Conservation (phyloP, 345 rosid species). For the Anastatica hierochuntica region DNA sequence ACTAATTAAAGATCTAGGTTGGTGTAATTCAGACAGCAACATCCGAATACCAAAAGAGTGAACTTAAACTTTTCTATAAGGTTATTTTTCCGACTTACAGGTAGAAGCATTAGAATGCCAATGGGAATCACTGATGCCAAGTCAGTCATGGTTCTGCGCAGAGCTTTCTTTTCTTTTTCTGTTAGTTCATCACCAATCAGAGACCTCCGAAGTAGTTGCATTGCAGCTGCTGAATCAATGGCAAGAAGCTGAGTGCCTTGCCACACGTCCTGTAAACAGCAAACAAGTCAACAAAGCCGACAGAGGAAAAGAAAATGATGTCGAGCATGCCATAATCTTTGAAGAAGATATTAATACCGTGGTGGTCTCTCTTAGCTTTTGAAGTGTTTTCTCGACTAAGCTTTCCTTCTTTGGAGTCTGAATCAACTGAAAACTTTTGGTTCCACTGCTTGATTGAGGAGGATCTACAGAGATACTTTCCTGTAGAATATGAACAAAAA, state of each 20-base stretch:
- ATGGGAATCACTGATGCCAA: slow-evolving; percentile 95
- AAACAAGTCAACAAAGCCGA: not conserved
- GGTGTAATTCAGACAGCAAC: not conserved
- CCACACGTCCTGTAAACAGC: slow-evolving; percentile 63
- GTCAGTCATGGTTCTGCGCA: slow-evolving; percentile 80
- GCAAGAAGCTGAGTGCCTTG: slow-evolving; percentile 99
- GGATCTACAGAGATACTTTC: slow-evolving; percentile 26
- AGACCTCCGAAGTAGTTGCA: slow-evolving; percentile 55
- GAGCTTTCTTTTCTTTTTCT: slow-evolving; percentile 69
- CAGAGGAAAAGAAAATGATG: slow-evolving; percentile 9
- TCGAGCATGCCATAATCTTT: not conserved
- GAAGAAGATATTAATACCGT: slow-evolving; percentile 46
- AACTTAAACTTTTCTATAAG: not conserved
- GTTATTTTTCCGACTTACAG: slow-evolving; percentile 50
- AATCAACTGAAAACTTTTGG: slow-evolving; percentile 34
- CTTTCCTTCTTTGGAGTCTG: slow-evolving; percentile 47
- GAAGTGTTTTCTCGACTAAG: slow-evolving; percentile 62
- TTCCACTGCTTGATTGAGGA: slow-evolving; percentile 26
- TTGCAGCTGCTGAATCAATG: slow-evolving; percentile 78
- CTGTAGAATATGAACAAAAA: slow-evolving; percentile 31
- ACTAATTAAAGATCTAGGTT: slow-evolving; percentile 3
- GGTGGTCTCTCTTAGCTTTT: slow-evolving; percentile 72
- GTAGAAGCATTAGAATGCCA: slow-evolving; percentile 92
- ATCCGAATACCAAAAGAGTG: not conserved
- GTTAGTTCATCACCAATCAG: slow-evolving; percentile 84